A percentile compares a stretch with the other conserved stretches of the same genome.
phyloP scores from a whole-genome alignment of 352 stramenopile genomes.

The Pythium apleroticum region DNA sequence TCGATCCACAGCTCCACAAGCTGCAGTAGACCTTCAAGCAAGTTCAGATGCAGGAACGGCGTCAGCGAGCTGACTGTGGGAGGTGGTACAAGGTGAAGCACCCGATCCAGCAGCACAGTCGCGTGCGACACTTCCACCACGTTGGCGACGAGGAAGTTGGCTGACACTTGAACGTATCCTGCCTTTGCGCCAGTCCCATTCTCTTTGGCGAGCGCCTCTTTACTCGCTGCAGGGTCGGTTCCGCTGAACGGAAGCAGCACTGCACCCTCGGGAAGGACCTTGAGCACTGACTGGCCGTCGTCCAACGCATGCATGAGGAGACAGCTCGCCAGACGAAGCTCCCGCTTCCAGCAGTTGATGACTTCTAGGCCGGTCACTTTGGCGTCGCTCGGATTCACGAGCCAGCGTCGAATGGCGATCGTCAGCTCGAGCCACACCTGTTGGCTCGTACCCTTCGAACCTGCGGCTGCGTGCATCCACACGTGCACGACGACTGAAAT shows the following conservation, averaged over 20 bases:
- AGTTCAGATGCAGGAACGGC: constrained; percentile 61
- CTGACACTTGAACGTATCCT: constrained; percentile 69
- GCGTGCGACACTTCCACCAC: constrained; percentile 59
- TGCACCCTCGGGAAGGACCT: constrained; percentile 60
- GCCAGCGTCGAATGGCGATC: constrained; percentile 76
- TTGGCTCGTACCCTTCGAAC: constrained; percentile 49
- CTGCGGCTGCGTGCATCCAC: constrained; percentile 81
- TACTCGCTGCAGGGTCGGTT: constrained; percentile 18
- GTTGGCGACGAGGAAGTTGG: constrained; percentile 66
- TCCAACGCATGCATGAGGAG: constrained; percentile 83
- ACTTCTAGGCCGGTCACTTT: constrained; percentile 66
- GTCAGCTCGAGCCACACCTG: constrained; percentile 84
- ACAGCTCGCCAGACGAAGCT: constrained; percentile 78
- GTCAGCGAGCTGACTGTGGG: constrained; percentile 62
- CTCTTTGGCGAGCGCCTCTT: constrained; percentile 34
- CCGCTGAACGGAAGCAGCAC: constrained; percentile 48
- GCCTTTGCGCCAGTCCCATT: constrained; percentile 37
- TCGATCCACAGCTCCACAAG: constrained; percentile 82
- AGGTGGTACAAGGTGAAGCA: constrained; percentile 77
- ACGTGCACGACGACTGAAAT: constrained; percentile 81
- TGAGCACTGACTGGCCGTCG: constrained; percentile 66
- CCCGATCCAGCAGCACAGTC: constrained; percentile 75
- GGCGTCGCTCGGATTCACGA: constrained; percentile 58
- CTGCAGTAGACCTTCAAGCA: constrained; percentile 78
- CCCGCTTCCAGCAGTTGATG: constrained; percentile 84